phyloP scores from a whole-genome alignment of 2,329 filamentous ascomycete species.

The Cladosporium sp. region DNA sequence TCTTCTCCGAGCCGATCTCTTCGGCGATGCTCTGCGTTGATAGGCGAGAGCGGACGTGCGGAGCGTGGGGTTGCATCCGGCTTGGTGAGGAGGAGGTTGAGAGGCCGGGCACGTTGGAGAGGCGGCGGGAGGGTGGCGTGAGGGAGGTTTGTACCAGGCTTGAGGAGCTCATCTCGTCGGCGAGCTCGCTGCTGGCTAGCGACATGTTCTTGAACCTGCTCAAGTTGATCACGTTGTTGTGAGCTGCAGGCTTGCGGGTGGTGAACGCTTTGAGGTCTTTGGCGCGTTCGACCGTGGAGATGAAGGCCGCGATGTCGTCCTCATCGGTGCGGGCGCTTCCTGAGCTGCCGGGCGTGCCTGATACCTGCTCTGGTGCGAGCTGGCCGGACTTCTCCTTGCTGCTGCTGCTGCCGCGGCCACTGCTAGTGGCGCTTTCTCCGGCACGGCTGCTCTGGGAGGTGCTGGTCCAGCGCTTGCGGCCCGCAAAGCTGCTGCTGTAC shows the following conservation, averaged over 20 bases:
- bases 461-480: conserved; percentile 74
- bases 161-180: conserved; percentile 91
- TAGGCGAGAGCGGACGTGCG: conserved; percentile 88
- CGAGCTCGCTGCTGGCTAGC: conserved; percentile 84
- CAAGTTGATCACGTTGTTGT: conserved; percentile 63
- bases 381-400: conserved; percentile 47
- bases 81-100: conserved; percentile 87
- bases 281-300: conserved; percentile 83
- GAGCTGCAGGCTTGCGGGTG: conserved; percentile 46
- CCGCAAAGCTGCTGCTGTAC: conserved; percentile 93
- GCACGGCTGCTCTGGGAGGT: conserved; percentile 62
- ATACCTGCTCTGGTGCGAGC: conserved; percentile 63
- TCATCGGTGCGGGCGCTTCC: conserved; percentile 76
- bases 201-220: conserved; percentile 83
- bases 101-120: conserved; percentile 65
- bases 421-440: conserved; percentile 76
- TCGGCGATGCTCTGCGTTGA: conserved; percentile 86
- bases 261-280: conserved; percentile 85
- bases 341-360: conserved; percentile 68
- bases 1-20: conserved; percentile 31
- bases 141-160: conserved; percentile 81
- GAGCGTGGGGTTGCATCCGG: conserved; percentile 88
- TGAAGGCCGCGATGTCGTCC: conserved; percentile 89
- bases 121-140: conserved; percentile 73
- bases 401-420: conserved; percentile 75